Evolutionary conservation across 2,329 filamentous ascomycete species (phyloP).

Genomic region (Trichoderma hamatum): DNA sequence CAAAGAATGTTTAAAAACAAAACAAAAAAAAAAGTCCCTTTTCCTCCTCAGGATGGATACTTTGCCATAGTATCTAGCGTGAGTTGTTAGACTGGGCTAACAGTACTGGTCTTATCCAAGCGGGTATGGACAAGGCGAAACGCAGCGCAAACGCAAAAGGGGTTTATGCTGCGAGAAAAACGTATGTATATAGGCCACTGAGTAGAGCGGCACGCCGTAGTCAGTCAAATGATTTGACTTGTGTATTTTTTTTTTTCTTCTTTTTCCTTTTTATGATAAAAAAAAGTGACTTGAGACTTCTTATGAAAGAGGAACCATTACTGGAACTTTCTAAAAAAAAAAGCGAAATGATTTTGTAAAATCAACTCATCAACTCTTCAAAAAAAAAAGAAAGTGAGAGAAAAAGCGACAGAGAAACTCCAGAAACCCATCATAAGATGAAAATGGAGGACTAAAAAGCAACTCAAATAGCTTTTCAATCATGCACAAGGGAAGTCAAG

Average conservation of each 20-base stretch:
- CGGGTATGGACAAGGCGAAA: background rate
- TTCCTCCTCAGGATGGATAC: background rate
- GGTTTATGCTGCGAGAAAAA: background rate
- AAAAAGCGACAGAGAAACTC: background rate
- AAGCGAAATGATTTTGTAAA: background rate
- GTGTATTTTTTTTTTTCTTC: background rate
- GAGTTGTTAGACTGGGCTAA: background rate
- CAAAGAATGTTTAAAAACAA: background rate
- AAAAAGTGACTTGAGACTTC: background rate
- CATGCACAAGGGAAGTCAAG: conserved; percentile 59
- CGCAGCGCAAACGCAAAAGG: background rate
- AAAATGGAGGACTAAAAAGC: background rate
- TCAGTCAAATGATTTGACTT: background rate
- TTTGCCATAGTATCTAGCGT: background rate
- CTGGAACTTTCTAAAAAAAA: conserved; percentile 9
- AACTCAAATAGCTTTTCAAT: conserved; percentile 20
- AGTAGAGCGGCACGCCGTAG: background rate
- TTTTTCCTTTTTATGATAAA: background rate
- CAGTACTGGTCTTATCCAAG: background rate
- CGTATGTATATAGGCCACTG: conserved; percentile 2
- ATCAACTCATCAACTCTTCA: conserved; percentile 1
- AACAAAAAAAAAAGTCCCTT: background rate
- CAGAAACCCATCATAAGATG: background rate
- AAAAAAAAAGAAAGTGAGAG: background rate
- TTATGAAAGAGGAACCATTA: conserved; percentile 10